A percentile compares a stretch with the other conserved stretches of the same genome.
Conservation (phyloP, 352 stramenopile genomes). For the Globisporangium ultimum region DNA sequence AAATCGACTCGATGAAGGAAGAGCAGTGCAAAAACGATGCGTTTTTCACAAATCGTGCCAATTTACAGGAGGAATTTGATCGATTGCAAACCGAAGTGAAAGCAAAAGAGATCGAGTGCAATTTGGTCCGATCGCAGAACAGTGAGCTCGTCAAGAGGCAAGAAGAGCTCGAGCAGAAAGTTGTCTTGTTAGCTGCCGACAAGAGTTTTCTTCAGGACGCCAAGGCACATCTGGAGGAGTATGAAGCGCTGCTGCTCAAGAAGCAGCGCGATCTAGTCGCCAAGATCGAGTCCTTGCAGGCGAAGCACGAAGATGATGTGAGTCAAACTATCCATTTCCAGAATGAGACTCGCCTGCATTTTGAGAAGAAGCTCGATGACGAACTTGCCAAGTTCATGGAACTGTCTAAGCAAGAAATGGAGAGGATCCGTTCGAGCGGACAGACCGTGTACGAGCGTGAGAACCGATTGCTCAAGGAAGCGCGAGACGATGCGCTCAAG, state of each 20-base stretch:
- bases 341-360: slow-evolving; percentile 55
- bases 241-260: slow-evolving; percentile 32
- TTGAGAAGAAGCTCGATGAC: slow-evolving; percentile 63
- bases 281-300: slow-evolving; percentile 34
- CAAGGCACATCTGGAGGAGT: slow-evolving; percentile 53
- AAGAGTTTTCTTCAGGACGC: slow-evolving; percentile 60
- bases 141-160: slow-evolving; percentile 20
- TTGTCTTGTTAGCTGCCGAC: slow-evolving; percentile 45
- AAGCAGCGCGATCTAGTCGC: slow-evolving; percentile 36
- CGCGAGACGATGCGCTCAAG: slow-evolving; percentile 54
- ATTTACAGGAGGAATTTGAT: slow-evolving; percentile 36
- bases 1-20: slow-evolving; percentile 49
- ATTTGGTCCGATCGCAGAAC: slow-evolving; percentile 17
- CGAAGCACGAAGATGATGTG: slow-evolving; percentile 34
- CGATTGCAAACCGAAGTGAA: slow-evolving; percentile 27
- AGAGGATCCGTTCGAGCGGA: slow-evolving; percentile 56
- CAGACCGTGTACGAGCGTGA: slow-evolving; percentile 73
- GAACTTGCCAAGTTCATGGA: slow-evolving; percentile 73
- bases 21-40: slow-evolving; percentile 29
- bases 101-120: slow-evolving; percentile 12
- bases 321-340: slow-evolving; percentile 38
- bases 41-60: slow-evolving; percentile 20
- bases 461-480: slow-evolving; percentile 66
- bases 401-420: slow-evolving; percentile 62
- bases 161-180: slow-evolving; percentile 32